Evolutionary conservation across 2,329 filamentous ascomycete species (phyloP).

Genomic region (Sphaerulina musiva): DNA sequence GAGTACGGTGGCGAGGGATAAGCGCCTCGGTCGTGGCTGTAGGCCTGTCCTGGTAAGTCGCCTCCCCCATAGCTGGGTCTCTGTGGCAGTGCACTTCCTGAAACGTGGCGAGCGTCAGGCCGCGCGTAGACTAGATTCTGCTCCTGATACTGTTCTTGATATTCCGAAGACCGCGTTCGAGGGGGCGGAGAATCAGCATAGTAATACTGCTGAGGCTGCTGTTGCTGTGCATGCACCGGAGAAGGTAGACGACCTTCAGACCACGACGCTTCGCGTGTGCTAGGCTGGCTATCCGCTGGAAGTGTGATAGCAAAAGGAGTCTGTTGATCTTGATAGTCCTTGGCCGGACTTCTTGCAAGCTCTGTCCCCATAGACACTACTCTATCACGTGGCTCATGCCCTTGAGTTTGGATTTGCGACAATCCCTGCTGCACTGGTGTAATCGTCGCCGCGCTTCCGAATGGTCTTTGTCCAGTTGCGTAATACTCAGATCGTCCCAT

Average conservation of each 20-base stretch:
- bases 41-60: background rate
- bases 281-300: conserved; percentile 4
- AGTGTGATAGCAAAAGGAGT: conserved; percentile 27
- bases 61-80: background rate
- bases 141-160: conserved; percentile 6
- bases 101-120: background rate
- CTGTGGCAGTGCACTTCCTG: background rate
- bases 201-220: conserved; percentile 10
- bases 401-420: conserved; percentile 1
- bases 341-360: conserved; percentile 23
- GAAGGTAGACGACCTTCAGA: background rate
- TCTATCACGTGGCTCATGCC: background rate
- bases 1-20: background rate
- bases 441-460: conserved; percentile 9
- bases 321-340: conserved; percentile 27
- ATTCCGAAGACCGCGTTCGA: conserved; percentile 1
- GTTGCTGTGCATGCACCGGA: background rate
- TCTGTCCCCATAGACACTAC: conserved; percentile 21
- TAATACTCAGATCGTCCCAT: conserved; percentile 13
- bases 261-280: background rate
- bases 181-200: conserved; percentile 8
- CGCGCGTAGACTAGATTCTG: background rate
- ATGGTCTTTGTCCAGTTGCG: conserved; percentile 9
- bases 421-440: conserved; percentile 15
- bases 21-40: background rate